These are phyloP conservation scores for Starmerella riodocensis DNA, from an alignment of 805 yeast genomes.

Conservation along the genomic window DNA sequence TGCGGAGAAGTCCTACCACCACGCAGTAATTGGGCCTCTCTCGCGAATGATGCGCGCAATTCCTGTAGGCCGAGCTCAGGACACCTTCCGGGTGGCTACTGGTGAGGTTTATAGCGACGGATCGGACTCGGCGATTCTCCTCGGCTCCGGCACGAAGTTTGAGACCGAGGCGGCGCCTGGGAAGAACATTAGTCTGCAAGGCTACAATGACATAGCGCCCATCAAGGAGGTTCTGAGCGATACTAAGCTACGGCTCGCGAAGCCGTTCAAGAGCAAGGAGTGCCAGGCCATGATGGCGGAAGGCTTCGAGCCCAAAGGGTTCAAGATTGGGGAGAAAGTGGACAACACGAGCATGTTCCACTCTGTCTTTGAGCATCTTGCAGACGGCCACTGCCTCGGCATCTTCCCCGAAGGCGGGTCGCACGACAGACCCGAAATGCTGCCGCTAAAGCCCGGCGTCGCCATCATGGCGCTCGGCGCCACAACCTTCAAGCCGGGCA, in stretches of 20 bases:
- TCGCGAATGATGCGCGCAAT: slow-evolving; percentile 69
- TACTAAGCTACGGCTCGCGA: slow-evolving; percentile 51
- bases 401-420: slow-evolving; percentile 98
- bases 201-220: slow-evolving; percentile 62
- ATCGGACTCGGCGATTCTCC: slow-evolving; percentile 40
- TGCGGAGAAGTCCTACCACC: slow-evolving; percentile 65
- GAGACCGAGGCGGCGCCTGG: slow-evolving; percentile 39
- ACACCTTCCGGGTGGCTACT: slow-evolving; percentile 50
- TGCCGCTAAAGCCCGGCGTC: slow-evolving; percentile 93
- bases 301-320: slow-evolving; percentile 36
- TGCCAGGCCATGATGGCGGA: slow-evolving; percentile 9
- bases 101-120: slow-evolving; percentile 53
- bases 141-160: slow-evolving; percentile 59
- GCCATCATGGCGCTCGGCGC: slow-evolving; percentile 98
- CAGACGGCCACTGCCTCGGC: slow-evolving; percentile 72
- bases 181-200: slow-evolving; percentile 39
- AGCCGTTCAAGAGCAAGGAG: slow-evolving; percentile 44
- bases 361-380: slow-evolving; percentile 69
- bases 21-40: slow-evolving; percentile 56
- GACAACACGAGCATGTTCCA: slow-evolving; percentile 78
- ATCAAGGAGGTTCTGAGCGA: slow-evolving; percentile 57
- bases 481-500: slow-evolving; percentile 59
- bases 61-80: slow-evolving; percentile 90
- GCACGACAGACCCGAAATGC: slow-evolving; percentile 81
- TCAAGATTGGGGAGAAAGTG: slow-evolving; percentile 65